phyloP scores from a whole-genome alignment of 306 rosid species.

The Dalbergia oliveri region DNA sequence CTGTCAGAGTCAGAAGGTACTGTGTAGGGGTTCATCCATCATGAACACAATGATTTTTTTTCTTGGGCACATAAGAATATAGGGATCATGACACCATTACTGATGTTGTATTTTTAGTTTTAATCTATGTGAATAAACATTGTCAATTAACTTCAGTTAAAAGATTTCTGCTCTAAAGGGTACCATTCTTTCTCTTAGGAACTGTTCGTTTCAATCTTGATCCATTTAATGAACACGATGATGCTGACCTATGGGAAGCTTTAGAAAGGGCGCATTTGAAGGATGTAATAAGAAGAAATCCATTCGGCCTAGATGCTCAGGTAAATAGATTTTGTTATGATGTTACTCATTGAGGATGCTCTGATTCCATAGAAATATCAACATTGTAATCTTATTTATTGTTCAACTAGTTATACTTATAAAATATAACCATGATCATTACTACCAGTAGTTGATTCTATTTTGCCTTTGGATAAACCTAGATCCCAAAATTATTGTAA shows the following conservation, averaged over 20 bases:
- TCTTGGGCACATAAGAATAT: slow-evolving; percentile 13
- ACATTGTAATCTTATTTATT: neutral
- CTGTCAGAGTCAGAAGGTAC: neutral
- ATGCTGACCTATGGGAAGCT: slow-evolving; percentile 91
- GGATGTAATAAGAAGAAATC: slow-evolving; percentile 70
- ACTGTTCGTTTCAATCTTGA: slow-evolving; percentile 88
- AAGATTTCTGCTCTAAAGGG: slow-evolving; percentile 24
- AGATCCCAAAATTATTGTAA: too few relatives aligned
- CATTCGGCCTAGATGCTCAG: slow-evolving; percentile 88
- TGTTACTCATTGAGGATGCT: slow-evolving; percentile 19
- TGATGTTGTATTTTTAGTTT: neutral
- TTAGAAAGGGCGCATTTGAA: slow-evolving; percentile 85
- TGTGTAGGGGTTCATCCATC: neutral
- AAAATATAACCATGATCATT: neutral
- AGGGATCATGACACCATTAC: neutral
- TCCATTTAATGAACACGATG: slow-evolving; percentile 82
- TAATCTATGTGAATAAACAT: slow-evolving; percentile 13
- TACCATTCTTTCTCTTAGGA: slow-evolving; percentile 54
- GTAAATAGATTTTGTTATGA: slow-evolving; percentile 47
- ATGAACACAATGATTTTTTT: slow-evolving; percentile 15
- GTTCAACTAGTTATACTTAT: neutral
- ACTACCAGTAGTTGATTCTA: neutral
- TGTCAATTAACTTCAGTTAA: neutral
- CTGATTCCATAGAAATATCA: neutral
- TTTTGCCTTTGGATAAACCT: too few relatives aligned